A percentile compares a stretch with the other conserved stretches of the same genome.
These are phyloP conservation scores for Ophiostoma quercus DNA, from an alignment of 2,329 filamentous ascomycete species.

Conservation along the genomic window DNA sequence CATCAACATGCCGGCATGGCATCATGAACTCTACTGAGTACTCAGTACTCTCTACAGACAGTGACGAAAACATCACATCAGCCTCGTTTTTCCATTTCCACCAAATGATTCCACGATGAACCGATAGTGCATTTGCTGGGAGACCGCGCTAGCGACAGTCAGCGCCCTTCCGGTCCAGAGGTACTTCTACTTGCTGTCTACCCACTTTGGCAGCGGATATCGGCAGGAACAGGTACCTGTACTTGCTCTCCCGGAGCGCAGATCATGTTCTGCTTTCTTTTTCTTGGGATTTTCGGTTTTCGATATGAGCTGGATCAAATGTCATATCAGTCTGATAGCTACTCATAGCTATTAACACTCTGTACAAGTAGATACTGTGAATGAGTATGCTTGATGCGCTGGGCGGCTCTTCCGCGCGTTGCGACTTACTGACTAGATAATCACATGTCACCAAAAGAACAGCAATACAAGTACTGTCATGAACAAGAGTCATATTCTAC, in stretches of 20 bases:
- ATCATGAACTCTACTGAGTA: too few relatives aligned
- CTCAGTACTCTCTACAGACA: too few relatives aligned
- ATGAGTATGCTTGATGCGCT: too few relatives aligned
- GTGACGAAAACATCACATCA: background rate
- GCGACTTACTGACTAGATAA: background rate
- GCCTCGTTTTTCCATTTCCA: background rate
- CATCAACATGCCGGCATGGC: too few relatives aligned
- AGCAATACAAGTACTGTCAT: background rate
- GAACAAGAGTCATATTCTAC: background rate
- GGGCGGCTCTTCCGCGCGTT: slow-evolving; percentile 11
- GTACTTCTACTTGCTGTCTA: background rate
- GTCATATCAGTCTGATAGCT: background rate
- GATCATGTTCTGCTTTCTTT: background rate
- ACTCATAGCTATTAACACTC: too few relatives aligned
- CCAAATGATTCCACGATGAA: background rate
- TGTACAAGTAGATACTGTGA: too few relatives aligned
- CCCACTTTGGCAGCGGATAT: background rate
- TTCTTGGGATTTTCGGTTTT: background rate
- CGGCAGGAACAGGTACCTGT: background rate
- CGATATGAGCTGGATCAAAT: background rate
- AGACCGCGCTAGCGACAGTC: slow-evolving; percentile 2
- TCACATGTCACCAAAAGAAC: too few relatives aligned
- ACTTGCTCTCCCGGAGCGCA: background rate
- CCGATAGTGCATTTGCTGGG: background rate
- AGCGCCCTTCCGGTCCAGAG: background rate